Percentiles rank a stretch among this genome's conserved stretches.
Evolutionary conservation across 495 filamentous ascomycete genomes (phyloP).

Genomic region (Penicillium longicatenatum): DNA sequence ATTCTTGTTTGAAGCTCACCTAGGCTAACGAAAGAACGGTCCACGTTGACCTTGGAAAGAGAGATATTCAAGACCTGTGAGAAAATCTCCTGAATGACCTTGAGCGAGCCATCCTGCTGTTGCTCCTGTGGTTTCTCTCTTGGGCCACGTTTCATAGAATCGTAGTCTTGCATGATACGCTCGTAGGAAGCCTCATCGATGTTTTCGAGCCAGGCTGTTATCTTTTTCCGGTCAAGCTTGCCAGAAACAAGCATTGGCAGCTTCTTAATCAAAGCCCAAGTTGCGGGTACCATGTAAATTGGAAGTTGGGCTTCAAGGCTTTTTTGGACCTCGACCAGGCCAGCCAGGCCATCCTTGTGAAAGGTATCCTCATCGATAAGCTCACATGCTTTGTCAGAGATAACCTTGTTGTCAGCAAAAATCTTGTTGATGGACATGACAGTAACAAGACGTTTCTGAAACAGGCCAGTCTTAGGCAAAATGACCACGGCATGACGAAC

Average conservation of each 20-base stretch:
- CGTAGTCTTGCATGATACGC: conserved; percentile 43
- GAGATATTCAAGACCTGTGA: conserved; percentile 52
- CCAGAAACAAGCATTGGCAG: conserved; percentile 53
- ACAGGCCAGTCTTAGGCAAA: conserved; percentile 42
- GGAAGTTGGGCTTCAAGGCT: conserved; percentile 41
- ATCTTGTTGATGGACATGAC: conserved; percentile 43
- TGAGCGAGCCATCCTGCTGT: conserved; percentile 25
- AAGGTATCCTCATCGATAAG: conserved; percentile 33
- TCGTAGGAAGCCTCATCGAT: conserved; percentile 39
- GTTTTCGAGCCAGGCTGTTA: conserved; percentile 46
- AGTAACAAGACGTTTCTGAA: conserved; percentile 45
- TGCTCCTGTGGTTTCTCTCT: conserved; percentile 31
- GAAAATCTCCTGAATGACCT: conserved; percentile 42
- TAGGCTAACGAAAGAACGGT: conserved; percentile 46
- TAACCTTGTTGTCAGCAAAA: conserved; percentile 28
- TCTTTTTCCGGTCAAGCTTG: conserved; percentile 51
- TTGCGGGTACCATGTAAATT: conserved; percentile 52
- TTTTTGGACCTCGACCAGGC: conserved; percentile 40
- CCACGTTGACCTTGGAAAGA: conserved; percentile 37
- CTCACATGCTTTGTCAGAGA: conserved; percentile 37
- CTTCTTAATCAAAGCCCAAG: conserved; percentile 44
- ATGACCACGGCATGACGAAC: conserved; percentile 52
- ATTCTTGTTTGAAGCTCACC: conserved; percentile 29
- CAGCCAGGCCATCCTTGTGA: conserved; percentile 27
- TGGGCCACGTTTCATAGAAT: conserved; percentile 31